phyloP scores from a whole-genome alignment of 805 yeast species.

The Candida quercuum region DNA sequence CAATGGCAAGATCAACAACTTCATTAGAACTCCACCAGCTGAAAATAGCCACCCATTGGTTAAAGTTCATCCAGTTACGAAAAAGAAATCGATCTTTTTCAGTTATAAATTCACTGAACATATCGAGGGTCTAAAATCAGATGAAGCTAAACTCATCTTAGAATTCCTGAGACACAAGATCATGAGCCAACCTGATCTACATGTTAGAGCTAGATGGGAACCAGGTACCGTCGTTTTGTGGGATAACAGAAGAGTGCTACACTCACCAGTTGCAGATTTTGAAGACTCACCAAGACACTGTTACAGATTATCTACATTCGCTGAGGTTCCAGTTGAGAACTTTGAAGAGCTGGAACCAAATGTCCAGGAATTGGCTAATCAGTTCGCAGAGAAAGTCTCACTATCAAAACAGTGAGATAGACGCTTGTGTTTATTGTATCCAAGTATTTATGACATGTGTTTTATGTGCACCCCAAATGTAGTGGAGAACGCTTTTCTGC shows the following conservation, averaged over 20 bases:
- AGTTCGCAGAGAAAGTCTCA: not conserved
- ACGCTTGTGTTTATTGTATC: too few species aligned
- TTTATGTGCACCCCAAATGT: too few species aligned
- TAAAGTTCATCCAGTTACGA: not conserved
- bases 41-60: conserved; percentile 22
- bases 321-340: conserved; percentile 48
- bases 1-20: conserved; percentile 38
- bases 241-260: conserved; percentile 5
- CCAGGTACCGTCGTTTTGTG: conserved; percentile 3
- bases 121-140: conserved; percentile 1
- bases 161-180: conserved; percentile 1
- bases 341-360: conserved; percentile 1
- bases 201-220: conserved; percentile 4
- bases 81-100: conserved; percentile 1
- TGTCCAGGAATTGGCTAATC: not conserved
- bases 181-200: not conserved
- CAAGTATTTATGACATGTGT: too few species aligned
- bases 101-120: not conserved
- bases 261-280: conserved; percentile 1
- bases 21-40: conserved; percentile 34
- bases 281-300: conserved; percentile 20
- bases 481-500: not conserved
- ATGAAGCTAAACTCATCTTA: not conserved
- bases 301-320: conserved; percentile 31
- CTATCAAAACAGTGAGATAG: not conserved